Evolutionary conservation across 2,329 filamentous ascomycete species (phyloP), one percentile per base, ranked within the genome.

Genomic region (Ophiocordyceps camponoti-saundersi): DNA sequence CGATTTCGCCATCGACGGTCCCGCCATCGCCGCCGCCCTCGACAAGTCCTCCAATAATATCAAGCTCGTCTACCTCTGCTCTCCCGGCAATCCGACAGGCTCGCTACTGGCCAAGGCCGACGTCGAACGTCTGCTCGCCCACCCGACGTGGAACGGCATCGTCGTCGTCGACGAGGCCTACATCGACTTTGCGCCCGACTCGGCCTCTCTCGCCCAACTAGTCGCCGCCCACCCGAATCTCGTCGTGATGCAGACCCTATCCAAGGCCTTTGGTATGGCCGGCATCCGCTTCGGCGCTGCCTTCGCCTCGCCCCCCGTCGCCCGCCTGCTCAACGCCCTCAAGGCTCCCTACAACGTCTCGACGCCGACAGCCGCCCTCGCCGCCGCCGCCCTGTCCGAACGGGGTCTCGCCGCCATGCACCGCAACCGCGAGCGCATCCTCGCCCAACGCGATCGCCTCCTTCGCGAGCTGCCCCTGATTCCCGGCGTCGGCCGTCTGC

Each of bases 281-380:
- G 92, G 90, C 45, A 95, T 98, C 59, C 75, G 92, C 16, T 73
- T 98, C 1, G 92, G 92, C 44, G 85, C 80, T 8, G 87, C 86
- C 1, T 98, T 95, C 60, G 76, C 85, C 6, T 76, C 79, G 11
- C 72, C 79, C 0, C 72, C 79, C 6, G 81, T 98, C 51, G 88
- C 90, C 2, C 65, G 67, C 16, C 70, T 98, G 13, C 72, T 98
- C 47, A 98, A 98, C 67, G 88, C 75, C 60, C 72, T 98, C 57
- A 96, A 96, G 66, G 90, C 92, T 0, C 92, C 92, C 0, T 98
- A 98, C 69, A 96, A 95, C 65, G 81, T 98, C 56, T 83, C 87
- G 4, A 90, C 81, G 55, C 87, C 87, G 0, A 95, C 90, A 1
- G 88, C 82, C 55, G 79, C 82, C 34, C 72, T 98, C 18, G 92